phyloP scores from a whole-genome alignment of 2,329 filamentous ascomycete species.

The Colletotrichum sp. region DNA sequence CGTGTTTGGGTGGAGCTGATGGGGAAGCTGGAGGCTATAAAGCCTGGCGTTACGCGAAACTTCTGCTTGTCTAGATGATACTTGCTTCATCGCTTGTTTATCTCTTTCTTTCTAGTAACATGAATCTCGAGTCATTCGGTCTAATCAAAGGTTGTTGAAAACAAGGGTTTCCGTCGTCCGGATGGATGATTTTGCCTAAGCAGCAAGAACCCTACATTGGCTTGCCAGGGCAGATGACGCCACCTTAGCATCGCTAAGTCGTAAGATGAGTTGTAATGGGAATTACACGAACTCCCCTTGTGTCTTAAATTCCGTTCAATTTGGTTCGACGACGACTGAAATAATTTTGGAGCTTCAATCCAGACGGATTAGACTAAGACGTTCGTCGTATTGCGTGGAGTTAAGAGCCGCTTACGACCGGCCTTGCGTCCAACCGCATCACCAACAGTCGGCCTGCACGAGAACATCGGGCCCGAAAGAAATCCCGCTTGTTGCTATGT shows the following conservation, averaged over 20 bases:
- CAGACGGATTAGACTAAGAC: not conserved
- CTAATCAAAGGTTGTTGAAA: not conserved
- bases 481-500: not conserved
- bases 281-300: not conserved
- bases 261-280: not conserved
- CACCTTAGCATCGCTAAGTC: not conserved
- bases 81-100: not conserved
- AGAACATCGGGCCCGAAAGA: not conserved
- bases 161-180: not conserved
- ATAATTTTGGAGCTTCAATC: not conserved
- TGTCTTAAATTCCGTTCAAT: not conserved
- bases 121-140: too few species aligned
- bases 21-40: slow-evolving; percentile 43
- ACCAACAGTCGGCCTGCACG: not conserved
- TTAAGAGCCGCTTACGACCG: not conserved
- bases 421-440: not conserved
- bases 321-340: not conserved
- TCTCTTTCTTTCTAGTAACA: not conserved
- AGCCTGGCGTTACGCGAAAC: slow-evolving; percentile 35
- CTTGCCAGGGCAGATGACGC: not conserved
- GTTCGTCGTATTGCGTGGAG: not conserved
- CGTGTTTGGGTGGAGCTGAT: slow-evolving; percentile 49
- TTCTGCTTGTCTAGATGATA: not conserved
- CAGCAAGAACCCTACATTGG: too few species aligned
- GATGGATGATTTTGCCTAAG: too few species aligned